A percentile compares a stretch with the other conserved stretches of the same genome.
Evolutionary conservation across 192 early-diverging fungal genomes (phyloP).

Genomic region (Coemansia furcata): DNA sequence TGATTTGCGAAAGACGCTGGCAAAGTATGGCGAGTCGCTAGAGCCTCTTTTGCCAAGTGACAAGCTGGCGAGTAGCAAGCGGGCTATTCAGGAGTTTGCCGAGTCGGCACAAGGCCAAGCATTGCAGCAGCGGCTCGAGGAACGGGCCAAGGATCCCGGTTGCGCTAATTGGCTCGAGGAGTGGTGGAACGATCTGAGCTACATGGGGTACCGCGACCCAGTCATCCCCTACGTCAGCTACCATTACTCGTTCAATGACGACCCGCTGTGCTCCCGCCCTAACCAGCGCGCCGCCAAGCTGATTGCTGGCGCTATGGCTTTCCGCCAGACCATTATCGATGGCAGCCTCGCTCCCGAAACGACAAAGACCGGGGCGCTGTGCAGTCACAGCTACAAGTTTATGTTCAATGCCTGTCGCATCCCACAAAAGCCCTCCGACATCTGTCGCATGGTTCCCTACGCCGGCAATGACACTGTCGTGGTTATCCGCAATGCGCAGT

Average conservation of each 20-base stretch:
- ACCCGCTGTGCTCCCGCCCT: conserved; percentile 66
- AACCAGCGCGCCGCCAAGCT: conserved; percentile 85
- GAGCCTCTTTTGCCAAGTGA: conserved; percentile 64
- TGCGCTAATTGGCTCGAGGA: conserved; percentile 88
- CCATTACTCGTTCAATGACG: conserved; percentile 92
- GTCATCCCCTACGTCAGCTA: conserved; percentile 96
- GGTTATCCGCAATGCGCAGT: conserved; percentile 86
- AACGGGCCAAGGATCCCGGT: conserved; percentile 63
- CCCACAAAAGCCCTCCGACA: conserved; percentile 83
- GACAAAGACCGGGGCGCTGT: conserved; percentile 69
- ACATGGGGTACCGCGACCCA: conserved; percentile 93
- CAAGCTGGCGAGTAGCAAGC: conserved; percentile 66
- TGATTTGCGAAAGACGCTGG: conserved; percentile 68
- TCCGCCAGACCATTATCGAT: conserved; percentile 73
- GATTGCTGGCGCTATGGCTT: conserved; percentile 78
- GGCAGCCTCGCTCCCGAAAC: conserved; percentile 81
- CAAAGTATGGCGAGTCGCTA: conserved; percentile 77
- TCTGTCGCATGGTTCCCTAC: conserved; percentile 69
- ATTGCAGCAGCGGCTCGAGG: conserved; percentile 79
- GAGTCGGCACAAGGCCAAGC: conserved; percentile 70
- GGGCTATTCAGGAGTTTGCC: conserved; percentile 70
- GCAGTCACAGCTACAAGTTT: conserved; percentile 88
- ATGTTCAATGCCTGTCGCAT: conserved; percentile 97
- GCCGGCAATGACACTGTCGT: conserved; percentile 72
- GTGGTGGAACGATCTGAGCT: conserved; percentile 97